phyloP scores from a whole-genome alignment of 1,284 basidiomycete species.

The Apiotrichum domesticum region DNA sequence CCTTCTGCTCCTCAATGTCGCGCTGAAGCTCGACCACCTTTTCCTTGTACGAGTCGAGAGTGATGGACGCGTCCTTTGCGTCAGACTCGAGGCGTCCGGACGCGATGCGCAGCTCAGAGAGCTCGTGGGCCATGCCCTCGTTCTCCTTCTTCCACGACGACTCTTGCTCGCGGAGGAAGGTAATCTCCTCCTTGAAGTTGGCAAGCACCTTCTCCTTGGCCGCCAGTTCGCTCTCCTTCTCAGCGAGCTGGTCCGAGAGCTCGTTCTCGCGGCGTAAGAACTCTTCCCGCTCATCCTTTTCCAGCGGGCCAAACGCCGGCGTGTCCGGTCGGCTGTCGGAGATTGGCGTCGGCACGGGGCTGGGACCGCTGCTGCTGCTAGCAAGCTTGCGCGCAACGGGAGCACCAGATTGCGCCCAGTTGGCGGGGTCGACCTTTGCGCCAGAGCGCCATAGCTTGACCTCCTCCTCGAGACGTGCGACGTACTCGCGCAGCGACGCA shows the following conservation, averaged over 20 bases:
- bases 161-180: slow-evolving; percentile 89
- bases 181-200: slow-evolving; percentile 77
- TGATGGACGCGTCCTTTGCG: slow-evolving; percentile 88
- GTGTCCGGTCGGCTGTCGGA: slow-evolving; percentile 48
- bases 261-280: slow-evolving; percentile 97
- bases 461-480: slow-evolving; percentile 84
- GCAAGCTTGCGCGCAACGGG: slow-evolving; percentile 54
- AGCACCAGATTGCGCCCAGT: slow-evolving; percentile 62
- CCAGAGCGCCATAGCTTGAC: slow-evolving; percentile 85
- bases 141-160: slow-evolving; percentile 62
- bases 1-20: slow-evolving; percentile 86
- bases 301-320: slow-evolving; percentile 58
- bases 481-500: slow-evolving; percentile 76
- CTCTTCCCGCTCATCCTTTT: slow-evolving; percentile 96
- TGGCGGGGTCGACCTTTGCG: slow-evolving; percentile 72
- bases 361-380: slow-evolving; percentile 29
- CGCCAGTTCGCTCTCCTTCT: slow-evolving; percentile 81
- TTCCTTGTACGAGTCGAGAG: slow-evolving; percentile 94
- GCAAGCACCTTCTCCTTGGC: slow-evolving; percentile 54
- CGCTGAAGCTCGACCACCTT: slow-evolving; percentile 81
- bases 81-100: slow-evolving; percentile 91
- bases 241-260: slow-evolving; percentile 84
- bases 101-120: slow-evolving; percentile 87
- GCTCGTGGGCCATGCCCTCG: slow-evolving; percentile 69
- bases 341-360: slow-evolving; percentile 59